A percentile compares a stretch with the other conserved stretches of the same genome.
These are phyloP conservation scores for Scalesia atractyloides DNA, from an alignment of 129 eudicot genomes.

Conservation along the genomic window DNA sequence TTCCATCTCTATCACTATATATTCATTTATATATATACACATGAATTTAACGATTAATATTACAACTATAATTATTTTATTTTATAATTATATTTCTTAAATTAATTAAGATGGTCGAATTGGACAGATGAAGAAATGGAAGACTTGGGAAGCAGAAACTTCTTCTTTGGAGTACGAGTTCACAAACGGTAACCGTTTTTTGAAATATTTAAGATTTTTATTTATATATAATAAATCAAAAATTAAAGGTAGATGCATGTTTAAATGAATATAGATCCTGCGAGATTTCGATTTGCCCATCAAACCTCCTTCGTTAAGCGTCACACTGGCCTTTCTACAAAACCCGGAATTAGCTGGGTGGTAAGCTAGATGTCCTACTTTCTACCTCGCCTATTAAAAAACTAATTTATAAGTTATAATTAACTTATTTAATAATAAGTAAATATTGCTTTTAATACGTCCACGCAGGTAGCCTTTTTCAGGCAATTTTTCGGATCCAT, in stretches of 20 bases:
- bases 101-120: no score
- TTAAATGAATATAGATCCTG: conserved; percentile 47
- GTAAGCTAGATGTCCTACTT: conserved; percentile 33
- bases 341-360: conserved; percentile 76
- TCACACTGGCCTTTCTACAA: conserved; percentile 58
- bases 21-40: not conserved
- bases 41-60: no score
- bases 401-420: no score
- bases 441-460: no score
- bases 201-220: not conserved
- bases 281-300: conserved; percentile 76
- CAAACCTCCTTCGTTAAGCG: conserved; percentile 82
- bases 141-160: conserved; percentile 82
- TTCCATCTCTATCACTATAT: not conserved
- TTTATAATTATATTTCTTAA: not conserved
- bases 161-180: conserved; percentile 67
- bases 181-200: conserved; percentile 50
- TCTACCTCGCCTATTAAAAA: no score
- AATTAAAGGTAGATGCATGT: no score
- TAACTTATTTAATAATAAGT: no score
- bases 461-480: conserved; percentile 63
- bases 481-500: conserved; percentile 78
- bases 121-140: conserved; percentile 73
- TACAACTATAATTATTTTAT: not conserved
- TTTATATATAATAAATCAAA: not conserved